Base-by-base conservation (phyloP, 805 yeast genomes). In the Saturnispora saitoi region DNA sequence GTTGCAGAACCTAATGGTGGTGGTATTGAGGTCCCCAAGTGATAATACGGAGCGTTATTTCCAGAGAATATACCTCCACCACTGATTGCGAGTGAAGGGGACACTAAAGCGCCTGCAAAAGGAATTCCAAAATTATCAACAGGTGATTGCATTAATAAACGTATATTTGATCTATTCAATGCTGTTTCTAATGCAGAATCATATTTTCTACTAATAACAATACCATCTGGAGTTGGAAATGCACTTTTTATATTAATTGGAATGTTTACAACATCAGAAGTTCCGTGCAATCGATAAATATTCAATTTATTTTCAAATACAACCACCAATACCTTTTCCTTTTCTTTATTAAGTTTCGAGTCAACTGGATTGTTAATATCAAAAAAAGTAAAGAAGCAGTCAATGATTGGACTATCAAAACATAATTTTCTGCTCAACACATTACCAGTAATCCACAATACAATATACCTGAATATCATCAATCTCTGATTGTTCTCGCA, bases 241-340 rank as follows among this genome's bases (percentile, higher is more conserved):
- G 83, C 90, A 26, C 70, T 70, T 32, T 68, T 71, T 24, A 86
- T 72, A 6, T 68, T 67, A 54, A 88, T 86, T 0, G 96, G 95
- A 52, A 89, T 77, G 54, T 79, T 80, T 10, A 81, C 75, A 1
- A 76, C 71, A 49, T 77, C 77, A 1, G 76, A 70, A 28, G 76
- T 71, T 2, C 93, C 93, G 50, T 76, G 75, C 4, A 66, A 64
- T 48, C 76, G 75, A 59, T 83, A 86, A 1, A 86, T 71, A 50
- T 81, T 70, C 0, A 85, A 85, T 5, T 77, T 70, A 48, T 80
- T 83, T 37, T 64, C 62, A 43, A 84, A 64, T 29, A 87, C 73
- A 1, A 88, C 80, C 2, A 78, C 85, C 40, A 87, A 26, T 2
- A 54, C 57, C 22, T 48, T 39, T 9, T 31, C 29, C 9, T 7